A percentile compares a stretch with the other conserved stretches of the same genome.
phyloP scores from a whole-genome alignment of 225 moss, liverwort and hornwort species.

The Sphagnum tenellum region DNA sequence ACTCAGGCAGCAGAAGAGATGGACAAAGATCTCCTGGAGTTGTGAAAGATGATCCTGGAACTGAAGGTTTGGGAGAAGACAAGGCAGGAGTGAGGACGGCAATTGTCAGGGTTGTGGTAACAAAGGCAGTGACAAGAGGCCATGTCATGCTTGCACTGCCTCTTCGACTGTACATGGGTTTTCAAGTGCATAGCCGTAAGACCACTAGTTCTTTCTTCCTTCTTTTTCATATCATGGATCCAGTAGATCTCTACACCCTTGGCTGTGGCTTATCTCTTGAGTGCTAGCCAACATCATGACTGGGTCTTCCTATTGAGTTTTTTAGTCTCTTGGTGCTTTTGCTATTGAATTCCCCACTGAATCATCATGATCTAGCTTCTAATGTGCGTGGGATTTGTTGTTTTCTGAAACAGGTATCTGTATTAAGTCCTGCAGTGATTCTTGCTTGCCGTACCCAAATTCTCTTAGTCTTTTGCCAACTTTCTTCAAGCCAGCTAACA shows the following conservation, averaged over 20 bases:
- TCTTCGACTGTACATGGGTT: slow-evolving; percentile 69
- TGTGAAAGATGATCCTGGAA: slow-evolving; percentile 5
- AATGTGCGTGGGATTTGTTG: too few relatives aligned
- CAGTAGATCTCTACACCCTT: neutral
- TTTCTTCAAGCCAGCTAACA: slow-evolving; percentile 34
- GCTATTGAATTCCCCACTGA: too few relatives aligned
- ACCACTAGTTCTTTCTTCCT: neutral
- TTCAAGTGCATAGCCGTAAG: slow-evolving; percentile 69
- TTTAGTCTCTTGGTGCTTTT: too few relatives aligned
- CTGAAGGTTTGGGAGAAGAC: slow-evolving; percentile 24
- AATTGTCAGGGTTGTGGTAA: slow-evolving; percentile 43
- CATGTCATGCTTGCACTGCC: slow-evolving; percentile 85
- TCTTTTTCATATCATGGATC: too few relatives aligned
- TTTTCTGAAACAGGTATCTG: slow-evolving; percentile 41
- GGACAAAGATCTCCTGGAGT: slow-evolving; percentile 3
- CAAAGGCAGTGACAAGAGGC: slow-evolving; percentile 52
- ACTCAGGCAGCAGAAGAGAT: slow-evolving; percentile 1
- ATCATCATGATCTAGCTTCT: too few relatives aligned
- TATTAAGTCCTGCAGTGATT: slow-evolving; percentile 34
- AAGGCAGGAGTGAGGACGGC: slow-evolving; percentile 45
- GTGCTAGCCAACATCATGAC: too few relatives aligned
- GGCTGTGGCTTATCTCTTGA: neutral
- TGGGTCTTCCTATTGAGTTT: too few relatives aligned
- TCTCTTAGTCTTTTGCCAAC: slow-evolving; percentile 53
- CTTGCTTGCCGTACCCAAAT: slow-evolving; percentile 17